A percentile compares a stretch with the other conserved stretches of the same genome.
These are phyloP conservation scores for Eugenia klotzschiana DNA, from an alignment of 441 rosid species.

Conservation along the genomic window DNA sequence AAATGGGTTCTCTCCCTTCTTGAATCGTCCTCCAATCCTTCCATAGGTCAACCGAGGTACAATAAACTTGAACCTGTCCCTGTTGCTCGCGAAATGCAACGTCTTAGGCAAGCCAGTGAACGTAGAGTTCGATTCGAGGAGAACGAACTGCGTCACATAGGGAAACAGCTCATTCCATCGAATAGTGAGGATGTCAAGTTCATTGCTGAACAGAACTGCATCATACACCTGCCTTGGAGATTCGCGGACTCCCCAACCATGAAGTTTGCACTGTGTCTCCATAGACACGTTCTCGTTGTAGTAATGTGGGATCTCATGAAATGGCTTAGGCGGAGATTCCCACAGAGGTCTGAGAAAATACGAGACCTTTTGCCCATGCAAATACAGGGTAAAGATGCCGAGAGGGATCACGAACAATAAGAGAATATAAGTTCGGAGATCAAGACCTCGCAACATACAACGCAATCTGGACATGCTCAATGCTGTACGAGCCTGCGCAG, in stretches of 20 bases:
- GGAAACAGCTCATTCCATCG: conserved; percentile 11
- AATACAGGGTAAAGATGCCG: neutral
- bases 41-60: conserved; percentile 8
- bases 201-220: conserved; percentile 11
- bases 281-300: conserved; percentile 2
- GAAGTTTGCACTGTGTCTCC: conserved; percentile 4
- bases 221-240: conserved; percentile 7
- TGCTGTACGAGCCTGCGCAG: neutral
- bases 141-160: conserved; percentile 7
- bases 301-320: conserved; percentile 2
- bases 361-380: conserved; percentile 8
- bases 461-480: conserved; percentile 4
- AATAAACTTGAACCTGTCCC: conserved; percentile 3
- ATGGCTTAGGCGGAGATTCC: conserved; percentile 13
- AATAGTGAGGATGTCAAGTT: conserved; percentile 1
- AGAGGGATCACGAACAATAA: conserved; percentile 3
- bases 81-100: neutral
- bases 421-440: neutral
- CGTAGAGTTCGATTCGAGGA: conserved; percentile 8
- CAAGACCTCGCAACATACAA: conserved; percentile 1
- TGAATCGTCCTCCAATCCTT: conserved; percentile 5
- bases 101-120: conserved; percentile 2
- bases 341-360: conserved; percentile 13
- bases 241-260: conserved; percentile 6
- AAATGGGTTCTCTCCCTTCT: conserved; percentile 7